Conservation (phyloP, 306 rosid species). For the Morella rubra region DNA sequence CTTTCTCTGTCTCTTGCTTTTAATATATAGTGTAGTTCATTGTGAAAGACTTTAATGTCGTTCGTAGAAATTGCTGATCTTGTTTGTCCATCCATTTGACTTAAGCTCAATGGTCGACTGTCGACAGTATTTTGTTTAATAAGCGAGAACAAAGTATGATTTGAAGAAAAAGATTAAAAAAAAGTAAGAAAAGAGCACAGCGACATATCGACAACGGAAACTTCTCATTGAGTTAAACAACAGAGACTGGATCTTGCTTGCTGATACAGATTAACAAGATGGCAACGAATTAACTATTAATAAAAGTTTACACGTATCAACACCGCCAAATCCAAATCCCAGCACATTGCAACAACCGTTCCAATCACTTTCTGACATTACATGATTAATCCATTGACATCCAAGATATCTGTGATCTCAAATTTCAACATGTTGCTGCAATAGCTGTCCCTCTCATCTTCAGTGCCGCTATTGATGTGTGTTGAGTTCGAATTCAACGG, state of each 20-base stretch:
- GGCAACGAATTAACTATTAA: slow-evolving; percentile 29
- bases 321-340: slow-evolving; percentile 23
- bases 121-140: not conserved
- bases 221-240: slow-evolving; percentile 12
- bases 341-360: slow-evolving; percentile 15
- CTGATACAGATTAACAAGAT: slow-evolving; percentile 31
- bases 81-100: slow-evolving; percentile 8
- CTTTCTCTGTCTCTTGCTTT: not conserved
- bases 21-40: not conserved
- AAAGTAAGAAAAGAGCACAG: not conserved
- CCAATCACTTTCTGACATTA: slow-evolving; percentile 25
- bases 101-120: not conserved
- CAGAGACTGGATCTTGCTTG: slow-evolving; percentile 19
- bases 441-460: slow-evolving; percentile 86
- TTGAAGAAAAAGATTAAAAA: not conserved
- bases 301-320: slow-evolving; percentile 43
- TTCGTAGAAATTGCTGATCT: not conserved
- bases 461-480: slow-evolving; percentile 45
- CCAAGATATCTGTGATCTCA: slow-evolving; percentile 57
- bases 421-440: slow-evolving; percentile 60
- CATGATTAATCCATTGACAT: slow-evolving; percentile 59
- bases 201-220: slow-evolving; percentile 41
- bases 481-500: slow-evolving; percentile 74
- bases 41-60: not conserved
- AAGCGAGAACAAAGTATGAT: not conserved